Evolutionary conservation across 1,139 yeast genomes (phyloP), one percentile per base, ranked within the genome.

Genomic region (Candida labiduridarum): DNA sequence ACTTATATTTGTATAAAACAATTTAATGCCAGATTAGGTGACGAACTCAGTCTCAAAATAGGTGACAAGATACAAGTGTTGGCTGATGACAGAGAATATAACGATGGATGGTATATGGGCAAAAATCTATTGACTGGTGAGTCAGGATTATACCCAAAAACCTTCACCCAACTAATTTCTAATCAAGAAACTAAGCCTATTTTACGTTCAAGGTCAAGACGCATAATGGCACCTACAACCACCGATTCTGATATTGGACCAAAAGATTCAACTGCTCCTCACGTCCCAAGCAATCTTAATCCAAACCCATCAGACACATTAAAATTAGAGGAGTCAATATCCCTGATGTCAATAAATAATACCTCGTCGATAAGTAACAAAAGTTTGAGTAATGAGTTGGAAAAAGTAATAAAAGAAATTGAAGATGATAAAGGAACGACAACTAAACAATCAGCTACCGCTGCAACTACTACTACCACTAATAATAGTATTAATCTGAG

Each of bases 31-130:
- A 78, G 98, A 48, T 76, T 92, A 54, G 96, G 90, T 25, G 99
- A 95, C 67, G 99, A 94, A 69, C 74, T 94, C 45, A 82, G 85
- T 44, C 76, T 94, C 56, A 78, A 76, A 46, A 83, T 87, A 25
- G 98, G 98, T 25, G 98, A 94, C 61, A 85, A 83, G 56, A 79
- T 95, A 50, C 95, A 91, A 65, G 91, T 94, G 14, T 79, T 95
- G 27, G 90, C 96, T 41, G 97, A 91, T 66, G 99, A 94, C 68
- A 82, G 85, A 55, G 97, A 89, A 61, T 94, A 88, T 67, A 88
- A 89, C 58, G 99, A 94, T 66, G 98, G 98, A n/a, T 94, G 99
- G 99, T 94, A 86, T 62, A 74, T 74, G 87, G 97, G 98, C 9
- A 85, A 85, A 55, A 91, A 92, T 59, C 66, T 89, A 49, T 64